phyloP scores from a whole-genome alignment of 2,329 filamentous ascomycete genomes.

The Lomentospora prolificans region DNA sequence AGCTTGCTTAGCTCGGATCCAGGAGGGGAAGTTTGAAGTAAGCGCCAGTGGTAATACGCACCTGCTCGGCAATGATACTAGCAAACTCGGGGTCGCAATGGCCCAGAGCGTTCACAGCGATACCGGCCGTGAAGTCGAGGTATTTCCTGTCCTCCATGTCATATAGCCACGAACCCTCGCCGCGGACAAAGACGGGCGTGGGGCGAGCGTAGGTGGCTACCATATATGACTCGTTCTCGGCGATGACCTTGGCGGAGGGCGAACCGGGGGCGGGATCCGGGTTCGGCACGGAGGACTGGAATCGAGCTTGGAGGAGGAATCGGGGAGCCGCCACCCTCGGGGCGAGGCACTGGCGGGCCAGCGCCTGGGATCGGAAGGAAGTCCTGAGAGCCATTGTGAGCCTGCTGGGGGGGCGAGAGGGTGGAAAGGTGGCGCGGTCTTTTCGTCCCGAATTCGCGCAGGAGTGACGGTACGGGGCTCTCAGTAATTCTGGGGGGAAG shows the following conservation, averaged over 20 bases:
- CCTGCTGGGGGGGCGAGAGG: constrained; percentile 11
- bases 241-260: constrained; percentile 62
- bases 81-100: constrained; percentile 78
- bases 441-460: no score
- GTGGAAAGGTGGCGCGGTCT: no score
- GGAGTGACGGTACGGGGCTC: no score
- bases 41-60: constrained; percentile 20
- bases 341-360: constrained; percentile 20
- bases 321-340: constrained; percentile 22
- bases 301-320: constrained; percentile 23
- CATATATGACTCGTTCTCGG: constrained; percentile 77
- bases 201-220: constrained; percentile 91
- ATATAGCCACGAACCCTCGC: constrained; percentile 79
- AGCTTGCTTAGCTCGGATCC: no score
- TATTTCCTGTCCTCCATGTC: constrained; percentile 85
- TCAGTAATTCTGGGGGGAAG: no score
- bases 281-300: constrained; percentile 39
- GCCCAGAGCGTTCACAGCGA: constrained; percentile 87
- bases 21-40: no score
- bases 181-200: constrained; percentile 79
- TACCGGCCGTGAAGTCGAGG: constrained; percentile 90
- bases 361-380: constrained; percentile 25
- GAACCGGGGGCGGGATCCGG: constrained; percentile 68
- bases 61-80: constrained; percentile 68
- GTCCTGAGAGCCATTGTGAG: constrained; percentile 31